Evolutionary conservation across 768 basidiomycete genomes (phyloP).

Genomic region (Termitomyces bulborhizus): DNA sequence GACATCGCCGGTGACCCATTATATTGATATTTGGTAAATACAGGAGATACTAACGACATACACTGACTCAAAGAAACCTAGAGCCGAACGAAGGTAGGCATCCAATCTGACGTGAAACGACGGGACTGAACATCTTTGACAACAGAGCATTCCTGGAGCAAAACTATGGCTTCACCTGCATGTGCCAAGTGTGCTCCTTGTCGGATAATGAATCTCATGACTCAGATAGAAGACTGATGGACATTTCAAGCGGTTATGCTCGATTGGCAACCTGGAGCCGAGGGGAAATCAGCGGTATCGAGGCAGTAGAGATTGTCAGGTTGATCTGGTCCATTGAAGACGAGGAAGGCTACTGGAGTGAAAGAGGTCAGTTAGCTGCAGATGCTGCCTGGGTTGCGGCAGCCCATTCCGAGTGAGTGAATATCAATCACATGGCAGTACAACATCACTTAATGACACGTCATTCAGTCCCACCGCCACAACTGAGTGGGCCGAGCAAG

Average conservation of each 20-base stretch:
- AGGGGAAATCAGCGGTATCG: slow-evolving; percentile 34
- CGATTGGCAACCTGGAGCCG: slow-evolving; percentile 46
- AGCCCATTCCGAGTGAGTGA: slow-evolving; percentile 55
- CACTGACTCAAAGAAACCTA: slow-evolving; percentile 47
- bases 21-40: neutral
- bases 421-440: slow-evolving; percentile 6
- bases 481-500: slow-evolving; percentile 42
- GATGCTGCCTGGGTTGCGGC: slow-evolving; percentile 57
- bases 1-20: neutral
- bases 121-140: neutral
- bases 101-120: neutral
- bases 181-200: slow-evolving; percentile 53
- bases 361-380: slow-evolving; percentile 55
- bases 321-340: slow-evolving; percentile 54
- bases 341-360: slow-evolving; percentile 62
- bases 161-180: slow-evolving; percentile 55
- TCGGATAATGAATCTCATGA: slow-evolving; percentile 36
- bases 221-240: slow-evolving; percentile 45
- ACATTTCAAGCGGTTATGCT: slow-evolving; percentile 39
- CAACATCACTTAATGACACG: neutral
- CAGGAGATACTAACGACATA: slow-evolving; percentile 63
- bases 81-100: slow-evolving; percentile 46
- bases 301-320: slow-evolving; percentile 42
- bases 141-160: slow-evolving; percentile 41
- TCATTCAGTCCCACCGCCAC: slow-evolving; percentile 35